phyloP scores from a whole-genome alignment of 2,329 filamentous ascomycete species.

The Colletotrichum plurivorum region DNA sequence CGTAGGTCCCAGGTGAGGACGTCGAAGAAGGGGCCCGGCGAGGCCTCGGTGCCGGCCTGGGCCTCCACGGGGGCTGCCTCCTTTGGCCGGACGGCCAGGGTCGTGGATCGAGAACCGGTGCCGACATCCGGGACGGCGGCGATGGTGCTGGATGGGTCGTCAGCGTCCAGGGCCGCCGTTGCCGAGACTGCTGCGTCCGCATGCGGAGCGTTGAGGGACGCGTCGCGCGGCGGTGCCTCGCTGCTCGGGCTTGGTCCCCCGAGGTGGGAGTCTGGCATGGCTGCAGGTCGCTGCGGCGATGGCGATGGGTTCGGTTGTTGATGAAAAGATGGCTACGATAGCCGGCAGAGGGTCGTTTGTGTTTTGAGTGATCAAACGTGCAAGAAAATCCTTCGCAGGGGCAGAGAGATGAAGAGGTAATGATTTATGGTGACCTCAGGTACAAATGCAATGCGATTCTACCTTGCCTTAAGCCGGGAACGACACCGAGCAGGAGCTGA shows the following conservation, averaged over 20 bases:
- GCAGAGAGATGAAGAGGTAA: neutral
- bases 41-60: neutral
- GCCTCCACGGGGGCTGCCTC: neutral
- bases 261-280: constrained; percentile 26
- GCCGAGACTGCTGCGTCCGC: constrained; percentile 32
- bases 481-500: constrained; percentile 27
- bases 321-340: neutral
- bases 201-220: constrained; percentile 33
- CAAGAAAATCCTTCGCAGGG: neutral
- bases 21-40: constrained; percentile 35
- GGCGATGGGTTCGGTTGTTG: neutral
- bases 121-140: neutral
- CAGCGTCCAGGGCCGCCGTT: constrained; percentile 3
- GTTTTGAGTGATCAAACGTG: neutral
- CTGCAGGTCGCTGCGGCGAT: constrained; percentile 8
- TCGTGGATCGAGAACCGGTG: neutral
- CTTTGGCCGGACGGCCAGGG: constrained; percentile 16
- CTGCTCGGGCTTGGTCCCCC: constrained; percentile 20
- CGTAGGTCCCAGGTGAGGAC: constrained; percentile 37
- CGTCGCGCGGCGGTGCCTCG: constrained; percentile 27
- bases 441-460: constrained; percentile 8
- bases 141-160: constrained; percentile 1
- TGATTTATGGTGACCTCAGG: constrained; percentile 17
- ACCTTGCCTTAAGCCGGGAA: constrained; percentile 5
- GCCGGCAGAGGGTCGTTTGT: neutral